Evolutionary conservation across 2,329 filamentous ascomycete genomes (phyloP).

Genomic region (Nothomitra cinnamomea): DNA sequence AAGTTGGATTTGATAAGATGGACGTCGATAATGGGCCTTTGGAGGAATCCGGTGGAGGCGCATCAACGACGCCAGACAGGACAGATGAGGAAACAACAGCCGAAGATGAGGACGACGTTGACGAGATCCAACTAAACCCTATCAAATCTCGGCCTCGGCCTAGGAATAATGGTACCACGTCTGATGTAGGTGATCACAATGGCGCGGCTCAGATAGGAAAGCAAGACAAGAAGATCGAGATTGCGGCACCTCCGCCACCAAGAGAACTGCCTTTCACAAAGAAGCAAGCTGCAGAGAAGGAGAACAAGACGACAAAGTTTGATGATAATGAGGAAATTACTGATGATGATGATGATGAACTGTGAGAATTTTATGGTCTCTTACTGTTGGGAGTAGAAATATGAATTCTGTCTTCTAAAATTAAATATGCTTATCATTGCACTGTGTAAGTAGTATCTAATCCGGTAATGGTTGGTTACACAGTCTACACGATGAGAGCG

Average conservation of each 20-base stretch:
- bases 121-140: not conserved
- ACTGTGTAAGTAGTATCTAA: too few species aligned
- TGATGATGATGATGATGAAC: not conserved
- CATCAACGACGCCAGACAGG: not conserved
- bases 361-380: not conserved
- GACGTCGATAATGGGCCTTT: not conserved
- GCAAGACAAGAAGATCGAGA: not conserved
- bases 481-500: too few species aligned
- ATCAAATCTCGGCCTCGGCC: not conserved
- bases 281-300: not conserved
- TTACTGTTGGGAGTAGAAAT: too few species aligned
- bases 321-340: not conserved
- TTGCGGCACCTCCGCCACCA: constrained; percentile 2
- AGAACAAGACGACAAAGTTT: not conserved
- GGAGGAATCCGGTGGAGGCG: not conserved
- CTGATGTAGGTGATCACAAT: not conserved
- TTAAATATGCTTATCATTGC: too few species aligned
- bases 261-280: constrained; percentile 1
- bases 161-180: not conserved
- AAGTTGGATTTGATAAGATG: not conserved
- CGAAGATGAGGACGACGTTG: not conserved
- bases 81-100: constrained; percentile 4
- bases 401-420: too few species aligned
- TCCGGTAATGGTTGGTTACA: too few species aligned
- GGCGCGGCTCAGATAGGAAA: not conserved